phyloP scores from a whole-genome alignment of 73 alveolate species.

The Tetrahymena malaccensis region DNA sequence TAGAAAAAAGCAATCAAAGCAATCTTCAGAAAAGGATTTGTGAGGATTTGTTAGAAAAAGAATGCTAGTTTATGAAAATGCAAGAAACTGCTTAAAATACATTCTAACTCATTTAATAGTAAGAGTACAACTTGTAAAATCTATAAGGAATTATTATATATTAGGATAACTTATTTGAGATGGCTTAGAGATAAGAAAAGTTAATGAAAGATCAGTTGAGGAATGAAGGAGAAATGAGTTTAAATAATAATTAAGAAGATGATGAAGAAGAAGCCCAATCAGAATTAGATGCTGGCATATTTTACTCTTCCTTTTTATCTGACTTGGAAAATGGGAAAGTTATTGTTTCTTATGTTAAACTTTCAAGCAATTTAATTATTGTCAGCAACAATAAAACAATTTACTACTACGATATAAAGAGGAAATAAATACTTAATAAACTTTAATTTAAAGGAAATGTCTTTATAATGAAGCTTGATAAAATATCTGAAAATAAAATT shows the following conservation, averaged over 20 bases:
- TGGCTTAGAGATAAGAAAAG: background rate
- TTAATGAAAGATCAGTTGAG: background rate
- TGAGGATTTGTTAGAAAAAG: background rate
- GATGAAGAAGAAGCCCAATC: background rate
- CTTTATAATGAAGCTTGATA: background rate
- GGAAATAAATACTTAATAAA: background rate
- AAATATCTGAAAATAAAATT: background rate
- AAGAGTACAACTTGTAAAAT: background rate
- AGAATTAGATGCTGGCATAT: background rate
- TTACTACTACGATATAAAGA: background rate
- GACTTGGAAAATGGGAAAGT: background rate
- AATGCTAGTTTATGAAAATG: background rate
- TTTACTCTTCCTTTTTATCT: background rate
- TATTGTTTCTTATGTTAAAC: background rate
- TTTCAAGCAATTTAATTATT: background rate
- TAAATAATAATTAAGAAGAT: background rate
- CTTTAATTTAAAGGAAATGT: background rate
- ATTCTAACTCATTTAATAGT: background rate
- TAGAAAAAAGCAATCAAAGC: background rate
- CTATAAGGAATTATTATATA: background rate
- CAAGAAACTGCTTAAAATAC: background rate
- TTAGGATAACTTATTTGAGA: background rate
- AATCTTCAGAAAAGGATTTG: background rate
- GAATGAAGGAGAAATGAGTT: background rate
- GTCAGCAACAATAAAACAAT: background rate